Evolutionary conservation across 116 monocot species (phyloP).

Genomic region (Iris pallida): DNA sequence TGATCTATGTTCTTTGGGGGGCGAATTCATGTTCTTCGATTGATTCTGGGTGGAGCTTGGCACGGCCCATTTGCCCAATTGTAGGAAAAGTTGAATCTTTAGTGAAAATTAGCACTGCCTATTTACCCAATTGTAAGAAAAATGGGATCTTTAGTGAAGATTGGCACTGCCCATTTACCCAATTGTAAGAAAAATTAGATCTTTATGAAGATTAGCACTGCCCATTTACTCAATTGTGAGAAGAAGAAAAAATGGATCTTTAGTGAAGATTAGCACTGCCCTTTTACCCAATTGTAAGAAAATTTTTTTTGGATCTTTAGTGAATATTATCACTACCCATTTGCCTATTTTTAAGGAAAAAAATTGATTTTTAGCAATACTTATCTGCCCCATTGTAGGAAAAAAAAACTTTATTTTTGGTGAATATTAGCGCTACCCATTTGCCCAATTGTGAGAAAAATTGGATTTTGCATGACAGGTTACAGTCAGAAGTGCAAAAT

Average conservation of each 20-base stretch:
- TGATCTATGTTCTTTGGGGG: not conserved
- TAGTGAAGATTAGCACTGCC: not conserved
- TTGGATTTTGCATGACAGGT: conserved; percentile 2
- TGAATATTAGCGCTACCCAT: not conserved
- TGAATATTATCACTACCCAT: not conserved
- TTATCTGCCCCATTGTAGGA: not conserved
- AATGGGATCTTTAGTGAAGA: no score
- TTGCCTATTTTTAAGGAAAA: not conserved
- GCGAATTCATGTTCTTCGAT: not conserved
- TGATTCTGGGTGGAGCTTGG: not conserved
- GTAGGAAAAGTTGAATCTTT: no score
- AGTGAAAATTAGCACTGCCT: no score
- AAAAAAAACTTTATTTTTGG: not conserved
- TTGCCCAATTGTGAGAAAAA: not conserved
- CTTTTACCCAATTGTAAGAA: not conserved
- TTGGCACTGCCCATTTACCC: no score
- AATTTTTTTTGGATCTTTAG: not conserved
- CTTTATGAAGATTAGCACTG: not conserved
- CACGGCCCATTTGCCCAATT: no score
- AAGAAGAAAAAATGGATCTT: not conserved
- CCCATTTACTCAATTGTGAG: not conserved
- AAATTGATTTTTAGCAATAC: not conserved
- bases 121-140: no score
- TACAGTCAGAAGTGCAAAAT: not conserved
- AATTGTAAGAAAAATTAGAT: not conserved